These are phyloP conservation scores for Limnanthes douglasii DNA, from an alignment of 345 rosid genomes.

Conservation along the genomic window DNA sequence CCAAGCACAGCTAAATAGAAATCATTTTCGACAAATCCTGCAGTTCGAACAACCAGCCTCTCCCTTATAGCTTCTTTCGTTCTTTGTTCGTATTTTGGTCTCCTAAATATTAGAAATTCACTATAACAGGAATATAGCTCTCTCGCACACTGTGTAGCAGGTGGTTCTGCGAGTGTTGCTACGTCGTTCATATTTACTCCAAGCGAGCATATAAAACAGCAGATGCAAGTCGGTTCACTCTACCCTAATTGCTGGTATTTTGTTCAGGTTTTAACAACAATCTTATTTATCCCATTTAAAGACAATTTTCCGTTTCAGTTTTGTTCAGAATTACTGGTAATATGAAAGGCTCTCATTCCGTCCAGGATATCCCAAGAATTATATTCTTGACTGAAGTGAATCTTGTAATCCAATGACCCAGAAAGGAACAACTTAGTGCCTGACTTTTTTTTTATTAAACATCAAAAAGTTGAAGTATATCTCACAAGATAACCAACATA, in stretches of 20 bases:
- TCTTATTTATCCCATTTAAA: no score
- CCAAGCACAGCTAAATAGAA: no score
- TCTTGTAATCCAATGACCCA: no score
- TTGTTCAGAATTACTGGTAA: background rate
- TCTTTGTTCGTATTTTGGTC: background rate
- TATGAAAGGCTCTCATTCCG: background rate
- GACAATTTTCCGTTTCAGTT: conserved; percentile 1
- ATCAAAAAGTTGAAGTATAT: no score
- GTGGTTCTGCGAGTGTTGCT: conserved; percentile 86
- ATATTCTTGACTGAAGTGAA: no score
- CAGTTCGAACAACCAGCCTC: conserved; percentile 1
- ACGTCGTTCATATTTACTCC: conserved; percentile 88
- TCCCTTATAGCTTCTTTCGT: background rate
- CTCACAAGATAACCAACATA: no score
- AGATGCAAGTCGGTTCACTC: conserved; percentile 87
- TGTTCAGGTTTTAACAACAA: background rate
- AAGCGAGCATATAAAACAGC: conserved; percentile 87
- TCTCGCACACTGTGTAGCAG: conserved; percentile 71
- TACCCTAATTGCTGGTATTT: conserved; percentile 74
- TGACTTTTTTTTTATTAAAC: no score
- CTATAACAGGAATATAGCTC: conserved; percentile 79
- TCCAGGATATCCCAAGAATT: background rate
- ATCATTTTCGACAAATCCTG: no score
- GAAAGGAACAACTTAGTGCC: no score
- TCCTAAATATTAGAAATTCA: no score